Percentiles rank a stretch among this genome's conserved stretches.
Evolutionary conservation across 257 asterid genomes (phyloP).

Genomic region (Nicotiana otophora): DNA sequence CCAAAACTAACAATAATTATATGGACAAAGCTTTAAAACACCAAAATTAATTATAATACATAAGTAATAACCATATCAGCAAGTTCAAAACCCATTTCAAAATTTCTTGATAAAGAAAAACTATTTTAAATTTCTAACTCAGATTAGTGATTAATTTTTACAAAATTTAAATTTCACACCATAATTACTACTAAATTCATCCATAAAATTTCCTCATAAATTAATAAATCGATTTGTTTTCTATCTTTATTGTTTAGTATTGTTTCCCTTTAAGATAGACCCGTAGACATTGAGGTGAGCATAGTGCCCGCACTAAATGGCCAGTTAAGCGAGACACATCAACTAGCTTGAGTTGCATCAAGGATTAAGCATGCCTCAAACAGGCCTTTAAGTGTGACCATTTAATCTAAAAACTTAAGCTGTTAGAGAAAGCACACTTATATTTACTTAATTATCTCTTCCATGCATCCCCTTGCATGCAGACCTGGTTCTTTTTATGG

Average conservation of each 20-base stretch:
- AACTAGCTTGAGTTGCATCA: background rate
- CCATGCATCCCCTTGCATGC: too few relatives aligned
- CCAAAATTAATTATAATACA: background rate
- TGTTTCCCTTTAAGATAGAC: background rate
- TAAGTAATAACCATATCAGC: background rate
- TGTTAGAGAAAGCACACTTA: too few relatives aligned
- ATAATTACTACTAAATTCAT: background rate
- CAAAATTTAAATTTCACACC: background rate
- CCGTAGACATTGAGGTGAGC: background rate
- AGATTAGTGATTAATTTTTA: background rate
- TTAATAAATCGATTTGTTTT: conserved; percentile 1
- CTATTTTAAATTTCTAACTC: background rate
- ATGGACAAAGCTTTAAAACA: background rate
- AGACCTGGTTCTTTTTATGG: background rate
- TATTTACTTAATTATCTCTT: too few relatives aligned
- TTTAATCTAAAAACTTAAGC: too few relatives aligned
- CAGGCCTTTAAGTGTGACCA: too few relatives aligned
- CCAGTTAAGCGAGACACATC: background rate
- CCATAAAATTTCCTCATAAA: background rate
- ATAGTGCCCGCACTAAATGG: background rate
- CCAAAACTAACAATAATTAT: background rate
- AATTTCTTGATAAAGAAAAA: background rate
- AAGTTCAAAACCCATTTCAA: background rate
- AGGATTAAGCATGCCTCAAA: background rate
- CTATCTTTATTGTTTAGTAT: conserved; percentile 11